Conservation (phyloP, 768 basidiomycete species). For the Tulasnella sp. region DNA sequence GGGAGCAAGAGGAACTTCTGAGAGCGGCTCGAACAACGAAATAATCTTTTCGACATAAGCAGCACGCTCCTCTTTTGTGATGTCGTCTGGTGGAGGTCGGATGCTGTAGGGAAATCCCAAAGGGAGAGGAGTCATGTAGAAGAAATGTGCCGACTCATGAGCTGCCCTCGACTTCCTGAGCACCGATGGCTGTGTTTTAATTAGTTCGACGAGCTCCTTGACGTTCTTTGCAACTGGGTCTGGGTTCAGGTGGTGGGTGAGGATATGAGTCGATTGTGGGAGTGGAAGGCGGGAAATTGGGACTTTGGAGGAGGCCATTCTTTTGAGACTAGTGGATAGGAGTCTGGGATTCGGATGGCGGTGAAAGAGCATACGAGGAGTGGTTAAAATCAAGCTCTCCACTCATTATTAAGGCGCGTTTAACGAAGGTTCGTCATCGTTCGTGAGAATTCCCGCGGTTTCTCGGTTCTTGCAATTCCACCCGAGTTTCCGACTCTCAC, state of each 20-base stretch:
- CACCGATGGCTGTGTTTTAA: slow-evolving; percentile 54
- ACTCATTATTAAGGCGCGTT: neutral
- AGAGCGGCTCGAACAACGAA: slow-evolving; percentile 55
- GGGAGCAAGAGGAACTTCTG: slow-evolving; percentile 37
- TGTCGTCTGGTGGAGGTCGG: slow-evolving; percentile 45
- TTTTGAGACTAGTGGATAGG: neutral
- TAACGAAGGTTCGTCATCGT: neutral
- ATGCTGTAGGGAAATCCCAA: slow-evolving; percentile 79
- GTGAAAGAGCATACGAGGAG: neutral
- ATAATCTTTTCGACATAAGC: slow-evolving; percentile 70
- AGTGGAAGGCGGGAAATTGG: slow-evolving; percentile 56
- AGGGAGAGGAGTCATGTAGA: slow-evolving; percentile 80
- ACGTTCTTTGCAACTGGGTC: slow-evolving; percentile 56
- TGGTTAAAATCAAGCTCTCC: neutral
- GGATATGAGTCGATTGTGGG: slow-evolving; percentile 43
- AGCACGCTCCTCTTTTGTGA: slow-evolving; percentile 15
- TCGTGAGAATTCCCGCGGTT: slow-evolving; percentile 8
- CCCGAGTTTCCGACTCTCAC: slow-evolving; percentile 5
- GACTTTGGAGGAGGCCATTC: slow-evolving; percentile 20
- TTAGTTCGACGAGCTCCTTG: slow-evolving; percentile 49
- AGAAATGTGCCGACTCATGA: slow-evolving; percentile 59
- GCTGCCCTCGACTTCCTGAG: slow-evolving; percentile 68
- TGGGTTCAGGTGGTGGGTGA: slow-evolving; percentile 53
- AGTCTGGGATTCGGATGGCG: neutral
- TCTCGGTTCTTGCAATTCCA: slow-evolving; percentile 16